Conservation (phyloP, 192 early-diverging fungal species). For the Mortierella antarctica region DNA sequence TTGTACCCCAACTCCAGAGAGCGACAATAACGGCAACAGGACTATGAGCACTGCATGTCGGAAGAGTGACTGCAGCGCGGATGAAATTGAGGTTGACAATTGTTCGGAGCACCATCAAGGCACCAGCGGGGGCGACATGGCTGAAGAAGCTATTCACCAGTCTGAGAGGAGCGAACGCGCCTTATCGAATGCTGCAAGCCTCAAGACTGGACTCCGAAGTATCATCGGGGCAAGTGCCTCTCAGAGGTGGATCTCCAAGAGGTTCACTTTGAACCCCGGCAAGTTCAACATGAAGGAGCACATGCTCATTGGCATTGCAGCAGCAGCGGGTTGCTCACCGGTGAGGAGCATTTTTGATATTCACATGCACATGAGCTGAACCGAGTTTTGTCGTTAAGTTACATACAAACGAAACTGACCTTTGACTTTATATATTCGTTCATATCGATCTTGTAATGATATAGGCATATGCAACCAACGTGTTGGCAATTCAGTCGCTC, state of each 20-base stretch:
- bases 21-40: neutral
- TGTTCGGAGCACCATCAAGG: slow-evolving; percentile 13
- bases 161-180: slow-evolving; percentile 13
- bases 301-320: slow-evolving; percentile 67
- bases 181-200: slow-evolving; percentile 5
- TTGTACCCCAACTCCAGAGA: neutral
- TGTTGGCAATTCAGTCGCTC: slow-evolving; percentile 36
- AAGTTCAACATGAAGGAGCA: slow-evolving; percentile 80
- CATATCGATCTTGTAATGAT: too few species aligned
- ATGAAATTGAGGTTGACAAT: slow-evolving; percentile 7
- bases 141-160: slow-evolving; percentile 11
- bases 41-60: neutral
- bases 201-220: neutral
- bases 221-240: neutral
- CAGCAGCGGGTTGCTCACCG: slow-evolving; percentile 63
- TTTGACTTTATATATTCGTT: too few species aligned
- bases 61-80: neutral
- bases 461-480: slow-evolving; percentile 46
- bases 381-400: neutral
- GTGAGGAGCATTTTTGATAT: slow-evolving; percentile 10
- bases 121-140: slow-evolving; percentile 9
- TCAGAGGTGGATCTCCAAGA: slow-evolving; percentile 9
- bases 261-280: slow-evolving; percentile 41
- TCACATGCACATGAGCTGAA: too few species aligned
- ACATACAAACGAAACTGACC: neutral